Evolutionary conservation across 2,329 filamentous ascomycete species (phyloP), one percentile per base, ranked within the genome.

Genomic region (Plenodomus lindquistii): DNA sequence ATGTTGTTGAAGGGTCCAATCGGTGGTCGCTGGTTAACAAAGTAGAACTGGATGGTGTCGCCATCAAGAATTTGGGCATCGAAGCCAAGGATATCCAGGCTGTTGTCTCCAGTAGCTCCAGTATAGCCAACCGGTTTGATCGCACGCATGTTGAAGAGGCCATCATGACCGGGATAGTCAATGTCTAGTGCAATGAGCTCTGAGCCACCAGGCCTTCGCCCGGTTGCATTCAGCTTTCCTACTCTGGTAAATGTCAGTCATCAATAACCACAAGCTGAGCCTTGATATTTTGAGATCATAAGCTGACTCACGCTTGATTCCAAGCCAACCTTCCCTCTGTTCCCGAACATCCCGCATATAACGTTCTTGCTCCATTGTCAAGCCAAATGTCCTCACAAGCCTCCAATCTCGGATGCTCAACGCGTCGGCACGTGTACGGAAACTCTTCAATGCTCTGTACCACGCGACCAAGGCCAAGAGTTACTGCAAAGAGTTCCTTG

Each of bases 311-410:
- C 54, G 63, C 58, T 36, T 54, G 62, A 40, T 59, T 67, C 64
- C 66, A 69, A 9, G 51, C 55, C 40, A 60, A 27, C 8, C 63
- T 51, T 7, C 46, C 37, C 22, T 49, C 31, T 0, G 62, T 63
- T 3, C 63, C 63, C 4, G 62, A 54, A 50, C 66, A 69, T 8
- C 63, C 66, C 10, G 64, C 66, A 50, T 69, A 69, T 16, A 69
- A 10, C 2, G 57, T 50, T 15, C 65, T 49, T 4, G 45, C 57
- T 17, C 63, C 44, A 40, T 63, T 47, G 37, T 69, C 65, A 6
- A 69, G 53, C 64, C 66, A 69, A 2, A 69, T 36, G 35, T 69
- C 65, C 45, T 68, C 66, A 37, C 65, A 68, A 4, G 54, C 65
- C 37, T 67, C 59, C 15, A 69, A 42, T 3, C 53, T 52, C 9